A percentile compares a stretch with the other conserved stretches of the same genome.
phyloP scores from a whole-genome alignment of 2,329 filamentous ascomycete genomes.

The Nemania diffusa region DNA sequence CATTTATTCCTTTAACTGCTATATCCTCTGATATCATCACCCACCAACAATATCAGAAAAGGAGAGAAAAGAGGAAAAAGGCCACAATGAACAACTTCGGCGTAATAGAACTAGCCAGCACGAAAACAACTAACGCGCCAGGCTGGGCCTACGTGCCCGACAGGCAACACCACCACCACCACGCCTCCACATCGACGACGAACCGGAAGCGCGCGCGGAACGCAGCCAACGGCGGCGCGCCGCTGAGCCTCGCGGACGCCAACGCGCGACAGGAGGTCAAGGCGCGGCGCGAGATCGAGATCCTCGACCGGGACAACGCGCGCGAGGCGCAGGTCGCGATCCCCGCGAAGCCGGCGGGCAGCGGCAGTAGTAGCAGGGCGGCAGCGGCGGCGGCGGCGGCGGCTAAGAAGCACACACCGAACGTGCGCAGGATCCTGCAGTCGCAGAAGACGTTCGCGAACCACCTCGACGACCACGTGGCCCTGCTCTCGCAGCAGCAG shows the following conservation, averaged over 20 bases:
- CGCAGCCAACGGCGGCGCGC: slow-evolving; percentile 62
- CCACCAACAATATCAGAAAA: background rate
- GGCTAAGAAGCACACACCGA: slow-evolving; percentile 69
- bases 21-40: background rate
- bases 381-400: slow-evolving; percentile 41
- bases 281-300: slow-evolving; percentile 81
- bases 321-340: slow-evolving; percentile 77
- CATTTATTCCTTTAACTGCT: too few relatives aligned
- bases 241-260: slow-evolving; percentile 69
- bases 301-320: slow-evolving; percentile 83
- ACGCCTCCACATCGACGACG: slow-evolving; percentile 42
- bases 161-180: slow-evolving; percentile 63
- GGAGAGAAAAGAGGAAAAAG: background rate
- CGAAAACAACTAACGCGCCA: slow-evolving; percentile 75
- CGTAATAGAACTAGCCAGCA: slow-evolving; percentile 83
- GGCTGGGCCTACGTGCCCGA: slow-evolving; percentile 95
- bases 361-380: slow-evolving; percentile 47
- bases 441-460: slow-evolving; percentile 87
- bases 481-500: slow-evolving; percentile 52
- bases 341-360: slow-evolving; percentile 64
- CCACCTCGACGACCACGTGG: slow-evolving; percentile 82
- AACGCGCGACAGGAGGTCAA: slow-evolving; percentile 86
- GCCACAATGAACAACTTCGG: slow-evolving; percentile 72
- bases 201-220: slow-evolving; percentile 76
- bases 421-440: slow-evolving; percentile 79